Evolutionary conservation across 805 yeast genomes (phyloP).

Genomic region (Kodamaea hsintzibuensis): DNA sequence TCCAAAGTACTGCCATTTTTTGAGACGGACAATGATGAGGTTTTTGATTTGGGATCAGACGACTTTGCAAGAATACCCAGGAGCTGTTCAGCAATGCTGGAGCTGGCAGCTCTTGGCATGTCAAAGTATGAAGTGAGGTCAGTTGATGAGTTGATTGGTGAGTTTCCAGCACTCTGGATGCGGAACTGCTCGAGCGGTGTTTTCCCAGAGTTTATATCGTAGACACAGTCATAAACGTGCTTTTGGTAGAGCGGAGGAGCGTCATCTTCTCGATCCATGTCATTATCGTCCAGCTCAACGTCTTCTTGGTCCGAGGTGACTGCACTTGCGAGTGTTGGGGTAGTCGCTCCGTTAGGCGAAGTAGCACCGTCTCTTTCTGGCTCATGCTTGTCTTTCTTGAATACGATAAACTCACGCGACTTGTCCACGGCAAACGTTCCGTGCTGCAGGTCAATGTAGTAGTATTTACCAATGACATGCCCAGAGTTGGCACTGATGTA

Average conservation of each 20-base stretch:
- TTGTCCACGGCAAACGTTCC: slow-evolving; percentile 26
- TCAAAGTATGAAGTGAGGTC: slow-evolving; percentile 28
- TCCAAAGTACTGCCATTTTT: slow-evolving; percentile 17
- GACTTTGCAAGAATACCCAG: not conserved
- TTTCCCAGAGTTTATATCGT: slow-evolving; percentile 34
- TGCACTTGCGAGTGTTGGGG: not conserved
- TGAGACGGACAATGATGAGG: not conserved
- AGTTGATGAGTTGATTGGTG: slow-evolving; percentile 7
- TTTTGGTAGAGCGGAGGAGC: slow-evolving; percentile 48
- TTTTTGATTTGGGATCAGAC: not conserved
- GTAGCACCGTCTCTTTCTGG: not conserved
- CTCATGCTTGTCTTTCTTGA: slow-evolving; percentile 24
- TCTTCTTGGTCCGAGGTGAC: slow-evolving; percentile 6
- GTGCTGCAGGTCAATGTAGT: slow-evolving; percentile 28
- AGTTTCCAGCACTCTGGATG: slow-evolving; percentile 14
- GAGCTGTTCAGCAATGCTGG: not conserved
- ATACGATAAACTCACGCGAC: slow-evolving; percentile 28
- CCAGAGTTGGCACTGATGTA: slow-evolving; percentile 44
- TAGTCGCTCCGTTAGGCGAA: slow-evolving; percentile 2
- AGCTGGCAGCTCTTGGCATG: slow-evolving; percentile 17
- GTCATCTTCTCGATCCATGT: slow-evolving; percentile 25
- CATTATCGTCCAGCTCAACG: slow-evolving; percentile 19
- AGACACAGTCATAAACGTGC: slow-evolving; percentile 38
- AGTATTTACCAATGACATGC: slow-evolving; percentile 34
- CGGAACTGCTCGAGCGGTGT: slow-evolving; percentile 40